phyloP scores from a whole-genome alignment of 2,329 filamentous ascomycete genomes.

The Peltaster fructicola region DNA sequence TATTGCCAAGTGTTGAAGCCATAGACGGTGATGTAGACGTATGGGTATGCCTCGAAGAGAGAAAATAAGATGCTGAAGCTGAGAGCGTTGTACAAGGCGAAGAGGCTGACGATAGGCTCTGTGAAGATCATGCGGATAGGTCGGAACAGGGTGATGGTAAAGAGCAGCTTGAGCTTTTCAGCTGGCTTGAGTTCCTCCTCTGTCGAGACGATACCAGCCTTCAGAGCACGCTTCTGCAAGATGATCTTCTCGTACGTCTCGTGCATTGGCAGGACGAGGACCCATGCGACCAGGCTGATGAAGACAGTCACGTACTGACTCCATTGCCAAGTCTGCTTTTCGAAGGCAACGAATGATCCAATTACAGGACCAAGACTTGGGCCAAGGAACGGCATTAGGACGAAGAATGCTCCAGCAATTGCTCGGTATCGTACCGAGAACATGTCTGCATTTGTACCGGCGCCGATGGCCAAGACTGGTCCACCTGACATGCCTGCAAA shows the following conservation, averaged over 20 bases:
- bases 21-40: slow-evolving; percentile 47
- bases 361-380: slow-evolving; percentile 32
- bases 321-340: slow-evolving; percentile 8
- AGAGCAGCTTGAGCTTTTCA: slow-evolving; percentile 44
- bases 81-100: slow-evolving; percentile 49
- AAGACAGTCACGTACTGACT: slow-evolving; percentile 58
- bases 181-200: slow-evolving; percentile 34
- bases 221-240: slow-evolving; percentile 30
- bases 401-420: slow-evolving; percentile 6
- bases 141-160: slow-evolving; percentile 50
- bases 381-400: slow-evolving; percentile 7
- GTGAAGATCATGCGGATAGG: slow-evolving; percentile 54
- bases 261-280: slow-evolving; percentile 43
- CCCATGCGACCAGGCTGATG: slow-evolving; percentile 46
- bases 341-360: slow-evolving; percentile 55
- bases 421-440: slow-evolving; percentile 6
- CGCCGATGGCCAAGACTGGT: slow-evolving; percentile 31
- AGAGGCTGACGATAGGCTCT: slow-evolving; percentile 56
- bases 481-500: slow-evolving; percentile 55
- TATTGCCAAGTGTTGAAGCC: slow-evolving; percentile 44
- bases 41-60: slow-evolving; percentile 53
- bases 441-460: slow-evolving; percentile 21
- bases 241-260: slow-evolving; percentile 31
- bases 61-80: slow-evolving; percentile 42
- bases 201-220: slow-evolving; percentile 33